phyloP scores from a whole-genome alignment of 306 rosid genomes.

The Oxytropis ochrocephala region DNA sequence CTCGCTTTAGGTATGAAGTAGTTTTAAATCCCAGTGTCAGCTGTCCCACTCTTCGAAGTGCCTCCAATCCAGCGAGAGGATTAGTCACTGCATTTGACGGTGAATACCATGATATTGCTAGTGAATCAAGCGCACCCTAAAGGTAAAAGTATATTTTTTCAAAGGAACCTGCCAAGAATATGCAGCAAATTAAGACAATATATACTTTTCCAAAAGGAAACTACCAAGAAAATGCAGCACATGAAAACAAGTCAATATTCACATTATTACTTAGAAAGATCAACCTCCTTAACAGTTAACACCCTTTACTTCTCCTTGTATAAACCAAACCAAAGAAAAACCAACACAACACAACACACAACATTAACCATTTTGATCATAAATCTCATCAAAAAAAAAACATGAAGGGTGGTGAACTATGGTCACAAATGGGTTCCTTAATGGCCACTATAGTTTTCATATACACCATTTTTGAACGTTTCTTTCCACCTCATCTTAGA shows the following conservation, averaged over 20 bases:
- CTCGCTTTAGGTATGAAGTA: no score
- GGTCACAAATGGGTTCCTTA: conserved; percentile 31
- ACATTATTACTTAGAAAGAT: neutral
- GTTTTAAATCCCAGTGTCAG: no score
- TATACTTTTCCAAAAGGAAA: no score
- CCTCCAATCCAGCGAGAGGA: no score
- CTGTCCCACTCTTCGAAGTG: no score
- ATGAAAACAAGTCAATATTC: neutral
- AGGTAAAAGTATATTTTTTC: no score
- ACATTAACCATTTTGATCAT: neutral
- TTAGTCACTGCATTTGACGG: no score
- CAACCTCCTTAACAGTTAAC: neutral
- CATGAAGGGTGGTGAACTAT: conserved; percentile 23
- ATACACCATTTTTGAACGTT: conserved; percentile 25
- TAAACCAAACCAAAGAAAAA: neutral
- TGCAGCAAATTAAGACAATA: neutral
- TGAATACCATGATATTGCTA: no score
- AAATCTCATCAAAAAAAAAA: neutral
- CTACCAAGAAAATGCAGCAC: neutral
- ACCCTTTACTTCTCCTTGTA: neutral
- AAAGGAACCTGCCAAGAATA: neutral
- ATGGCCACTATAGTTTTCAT: conserved; percentile 30
- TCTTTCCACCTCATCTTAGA: conserved; percentile 24
- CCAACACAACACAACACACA: neutral
- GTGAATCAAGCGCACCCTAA: no score